These are phyloP conservation scores for Lanmaoa rubissima DNA, from an alignment of 768 basidiomycete species.

Conservation along the genomic window DNA sequence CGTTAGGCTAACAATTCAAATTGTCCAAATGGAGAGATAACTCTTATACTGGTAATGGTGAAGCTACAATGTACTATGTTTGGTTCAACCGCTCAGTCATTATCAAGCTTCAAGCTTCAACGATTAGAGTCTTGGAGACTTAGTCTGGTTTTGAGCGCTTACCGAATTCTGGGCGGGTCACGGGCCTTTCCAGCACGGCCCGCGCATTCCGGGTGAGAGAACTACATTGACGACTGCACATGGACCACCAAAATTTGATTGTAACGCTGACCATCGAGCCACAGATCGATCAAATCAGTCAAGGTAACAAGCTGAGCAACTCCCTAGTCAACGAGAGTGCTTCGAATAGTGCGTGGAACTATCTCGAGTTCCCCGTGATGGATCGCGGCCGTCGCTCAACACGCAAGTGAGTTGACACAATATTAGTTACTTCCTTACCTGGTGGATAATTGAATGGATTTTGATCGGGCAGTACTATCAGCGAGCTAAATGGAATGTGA, in stretches of 20 bases:
- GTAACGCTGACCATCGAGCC: neutral
- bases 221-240: neutral
- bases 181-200: slow-evolving; percentile 2
- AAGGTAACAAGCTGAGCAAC: neutral
- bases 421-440: neutral
- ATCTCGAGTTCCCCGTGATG: neutral
- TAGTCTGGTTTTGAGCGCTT: neutral
- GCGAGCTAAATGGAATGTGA: slow-evolving; percentile 3
- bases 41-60: slow-evolving; percentile 2
- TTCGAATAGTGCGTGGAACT: neutral
- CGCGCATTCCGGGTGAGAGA: slow-evolving; percentile 8
- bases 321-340: neutral
- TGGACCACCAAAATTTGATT: neutral
- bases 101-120: neutral
- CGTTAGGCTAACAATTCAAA: slow-evolving; percentile 2
- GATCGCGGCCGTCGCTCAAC: neutral
- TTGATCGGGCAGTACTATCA: neutral
- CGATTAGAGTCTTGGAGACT: neutral
- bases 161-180: neutral
- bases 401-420: neutral
- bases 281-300: neutral
- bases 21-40: slow-evolving; percentile 6
- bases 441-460: neutral
- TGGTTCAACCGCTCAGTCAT: neutral
- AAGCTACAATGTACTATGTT: neutral